A percentile compares a stretch with the other conserved stretches of the same genome.
phyloP scores from a whole-genome alignment of 306 rosid genomes.

The Vigna radiata region DNA sequence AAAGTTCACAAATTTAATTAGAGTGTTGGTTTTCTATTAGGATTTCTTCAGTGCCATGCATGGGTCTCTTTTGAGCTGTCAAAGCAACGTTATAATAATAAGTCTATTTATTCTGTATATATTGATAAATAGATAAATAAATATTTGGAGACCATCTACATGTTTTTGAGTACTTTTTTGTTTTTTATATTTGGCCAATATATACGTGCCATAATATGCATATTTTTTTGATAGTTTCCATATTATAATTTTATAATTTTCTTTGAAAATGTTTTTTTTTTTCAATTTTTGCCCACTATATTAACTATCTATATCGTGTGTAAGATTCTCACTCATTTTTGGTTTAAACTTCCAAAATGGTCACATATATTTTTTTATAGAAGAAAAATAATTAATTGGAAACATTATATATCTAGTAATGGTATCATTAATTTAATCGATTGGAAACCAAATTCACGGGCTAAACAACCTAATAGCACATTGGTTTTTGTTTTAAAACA shows the following conservation, averaged over 20 bases:
- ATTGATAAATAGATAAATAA: neutral
- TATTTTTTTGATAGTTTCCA: no score
- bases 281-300: no score
- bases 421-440: neutral
- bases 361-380: no score
- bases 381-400: no score
- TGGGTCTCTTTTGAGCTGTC: neutral
- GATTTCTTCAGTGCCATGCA: neutral
- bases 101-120: neutral
- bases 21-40: no score
- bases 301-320: no score
- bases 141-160: neutral
- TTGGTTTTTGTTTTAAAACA: conserved; percentile 37
- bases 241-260: no score
- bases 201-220: no score
- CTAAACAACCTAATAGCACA: conserved; percentile 48
- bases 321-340: no score
- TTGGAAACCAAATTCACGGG: conserved; percentile 29
- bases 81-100: neutral
- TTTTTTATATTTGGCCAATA: neutral
- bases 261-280: no score
- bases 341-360: no score
- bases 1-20: neutral
- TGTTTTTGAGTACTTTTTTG: neutral
- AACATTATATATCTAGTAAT: conserved; percentile 3